These are phyloP conservation scores for Claviceps arundinis DNA, from an alignment of 2,329 filamentous ascomycete genomes.

Conservation along the genomic window DNA sequence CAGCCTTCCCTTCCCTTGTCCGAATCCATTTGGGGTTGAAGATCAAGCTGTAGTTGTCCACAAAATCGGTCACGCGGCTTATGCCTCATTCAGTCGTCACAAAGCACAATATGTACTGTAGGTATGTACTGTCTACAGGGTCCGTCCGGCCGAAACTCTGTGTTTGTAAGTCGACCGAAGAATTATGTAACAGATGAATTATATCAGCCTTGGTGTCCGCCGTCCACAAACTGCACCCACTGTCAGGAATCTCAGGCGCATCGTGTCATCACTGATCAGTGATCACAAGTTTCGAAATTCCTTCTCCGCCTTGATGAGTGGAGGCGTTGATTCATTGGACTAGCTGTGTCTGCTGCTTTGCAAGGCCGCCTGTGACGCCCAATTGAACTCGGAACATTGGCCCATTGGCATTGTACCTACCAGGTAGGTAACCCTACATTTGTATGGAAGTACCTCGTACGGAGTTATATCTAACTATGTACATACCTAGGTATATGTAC, in stretches of 20 bases:
- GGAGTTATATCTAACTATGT: too few relatives aligned
- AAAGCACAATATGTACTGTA: background rate
- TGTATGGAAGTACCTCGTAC: too few relatives aligned
- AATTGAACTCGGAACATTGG: background rate
- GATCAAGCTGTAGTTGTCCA: too few relatives aligned
- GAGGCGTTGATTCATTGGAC: background rate
- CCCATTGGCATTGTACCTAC: too few relatives aligned
- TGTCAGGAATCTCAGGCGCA: background rate
- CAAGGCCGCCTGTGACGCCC: background rate
- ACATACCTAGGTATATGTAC: too few relatives aligned
- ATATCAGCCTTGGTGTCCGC: too few relatives aligned
- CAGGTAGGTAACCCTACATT: too few relatives aligned
- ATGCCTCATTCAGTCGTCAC: background rate
- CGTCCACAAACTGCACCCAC: background rate
- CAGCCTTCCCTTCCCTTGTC: too few relatives aligned
- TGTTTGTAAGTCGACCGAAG: background rate
- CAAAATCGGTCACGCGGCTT: background rate
- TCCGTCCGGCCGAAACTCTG: background rate
- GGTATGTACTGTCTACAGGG: background rate
- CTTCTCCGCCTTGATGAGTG: background rate
- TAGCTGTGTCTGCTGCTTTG: background rate
- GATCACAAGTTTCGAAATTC: background rate
- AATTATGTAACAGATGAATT: background rate
- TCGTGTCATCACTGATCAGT: background rate
- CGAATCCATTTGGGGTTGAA: too few relatives aligned